Conservation (phyloP, 1,284 basidiomycete species). For the Tilletia setariae region DNA sequence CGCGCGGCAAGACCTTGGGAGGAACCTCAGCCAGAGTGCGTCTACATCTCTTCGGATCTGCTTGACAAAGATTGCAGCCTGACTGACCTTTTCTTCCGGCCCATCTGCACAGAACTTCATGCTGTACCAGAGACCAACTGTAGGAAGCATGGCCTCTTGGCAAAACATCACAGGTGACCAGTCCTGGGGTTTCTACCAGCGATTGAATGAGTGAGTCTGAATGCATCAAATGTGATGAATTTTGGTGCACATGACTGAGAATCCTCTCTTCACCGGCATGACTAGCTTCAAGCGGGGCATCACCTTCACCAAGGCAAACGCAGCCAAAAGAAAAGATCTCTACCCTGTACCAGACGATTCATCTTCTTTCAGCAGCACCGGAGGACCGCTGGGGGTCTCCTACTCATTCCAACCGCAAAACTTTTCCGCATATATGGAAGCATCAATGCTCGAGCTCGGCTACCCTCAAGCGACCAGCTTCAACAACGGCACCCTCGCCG, state of each 20-base stretch:
- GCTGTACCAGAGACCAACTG: conserved; percentile 34
- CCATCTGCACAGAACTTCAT: conserved; percentile 33
- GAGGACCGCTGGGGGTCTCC: conserved; percentile 28
- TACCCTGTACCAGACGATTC: conserved; percentile 30
- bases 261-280: not conserved
- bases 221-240: no score
- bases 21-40: conserved; percentile 25
- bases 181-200: conserved; percentile 31
- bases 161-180: conserved; percentile 32
- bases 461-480: conserved; percentile 20
- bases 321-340: conserved; percentile 25
- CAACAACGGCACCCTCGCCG: conserved; percentile 44
- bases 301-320: conserved; percentile 27
- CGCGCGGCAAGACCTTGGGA: conserved; percentile 40
- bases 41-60: not conserved
- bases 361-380: conserved; percentile 24
- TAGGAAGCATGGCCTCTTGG: conserved; percentile 30
- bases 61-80: no score
- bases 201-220: conserved; percentile 21
- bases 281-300: conserved; percentile 31
- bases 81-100: not conserved
- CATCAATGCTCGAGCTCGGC: conserved; percentile 33
- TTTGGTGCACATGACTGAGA: no score
- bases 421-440: conserved; percentile 31
- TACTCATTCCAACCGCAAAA: conserved; percentile 40